A percentile compares a stretch with the other conserved stretches of the same genome.
Evolutionary conservation across 2,329 filamentous ascomycete species (phyloP).

Genomic region (Xylariaceae sp.): DNA sequence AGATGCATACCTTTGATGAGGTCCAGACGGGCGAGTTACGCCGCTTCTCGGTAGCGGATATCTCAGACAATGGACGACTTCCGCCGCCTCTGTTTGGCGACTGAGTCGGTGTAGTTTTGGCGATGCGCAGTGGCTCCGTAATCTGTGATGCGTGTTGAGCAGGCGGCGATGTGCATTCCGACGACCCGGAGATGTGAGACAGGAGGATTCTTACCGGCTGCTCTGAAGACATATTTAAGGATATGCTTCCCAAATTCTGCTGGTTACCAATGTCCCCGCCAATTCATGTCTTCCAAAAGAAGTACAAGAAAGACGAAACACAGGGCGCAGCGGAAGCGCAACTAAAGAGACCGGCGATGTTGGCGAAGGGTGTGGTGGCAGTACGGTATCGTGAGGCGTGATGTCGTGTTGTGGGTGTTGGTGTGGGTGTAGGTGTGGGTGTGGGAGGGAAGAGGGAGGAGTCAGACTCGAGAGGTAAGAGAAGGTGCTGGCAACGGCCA

Average conservation of each 20-base stretch:
- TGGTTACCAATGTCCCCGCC: slow-evolving; percentile 18
- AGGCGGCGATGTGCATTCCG: slow-evolving; percentile 13
- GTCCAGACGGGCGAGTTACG: slow-evolving; percentile 92
- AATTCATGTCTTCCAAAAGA: slow-evolving; percentile 25
- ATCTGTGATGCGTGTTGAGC: slow-evolving; percentile 21
- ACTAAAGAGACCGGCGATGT: background rate
- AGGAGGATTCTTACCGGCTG: slow-evolving; percentile 26
- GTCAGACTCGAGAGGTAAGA: background rate
- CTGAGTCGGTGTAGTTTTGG: slow-evolving; percentile 56
- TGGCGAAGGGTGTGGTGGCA: background rate
- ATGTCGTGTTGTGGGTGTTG: background rate
- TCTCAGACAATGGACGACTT: slow-evolving; percentile 77
- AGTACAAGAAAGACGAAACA: slow-evolving; percentile 13
- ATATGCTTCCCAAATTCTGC: slow-evolving; percentile 19
- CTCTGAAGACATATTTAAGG: slow-evolving; percentile 28
- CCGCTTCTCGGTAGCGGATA: slow-evolving; percentile 77
- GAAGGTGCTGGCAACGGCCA: background rate
- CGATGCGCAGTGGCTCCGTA: slow-evolving; percentile 68
- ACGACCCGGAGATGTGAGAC: slow-evolving; percentile 9
- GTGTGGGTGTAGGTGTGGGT: too few species aligned
- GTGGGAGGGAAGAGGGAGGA: background rate
- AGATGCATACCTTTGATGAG: slow-evolving; percentile 58
- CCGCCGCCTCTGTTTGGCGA: slow-evolving; percentile 60
- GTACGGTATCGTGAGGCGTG: slow-evolving; percentile 1
- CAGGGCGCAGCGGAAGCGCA: slow-evolving; percentile 3